These are phyloP conservation scores for Colletotrichum graminicola DNA, from an alignment of 2,329 filamentous ascomycete species.

Conservation along the genomic window DNA sequence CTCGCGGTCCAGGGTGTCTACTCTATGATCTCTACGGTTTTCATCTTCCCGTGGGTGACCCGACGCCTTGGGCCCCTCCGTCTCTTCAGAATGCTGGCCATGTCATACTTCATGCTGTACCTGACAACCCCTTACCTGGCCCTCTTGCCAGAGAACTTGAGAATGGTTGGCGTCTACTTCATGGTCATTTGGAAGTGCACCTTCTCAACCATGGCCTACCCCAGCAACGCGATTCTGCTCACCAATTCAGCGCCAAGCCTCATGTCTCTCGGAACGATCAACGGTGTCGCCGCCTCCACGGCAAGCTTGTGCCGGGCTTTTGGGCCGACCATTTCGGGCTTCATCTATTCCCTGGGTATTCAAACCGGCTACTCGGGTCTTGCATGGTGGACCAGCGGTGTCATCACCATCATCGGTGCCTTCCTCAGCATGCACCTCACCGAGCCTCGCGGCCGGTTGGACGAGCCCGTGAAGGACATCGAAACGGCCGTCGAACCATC, in stretches of 20 bases:
- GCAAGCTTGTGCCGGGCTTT: conserved; percentile 90
- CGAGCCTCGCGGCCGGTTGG: conserved; percentile 65
- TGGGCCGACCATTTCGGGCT: conserved; percentile 87
- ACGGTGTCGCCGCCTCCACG: conserved; percentile 90
- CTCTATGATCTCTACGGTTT: conserved; percentile 86
- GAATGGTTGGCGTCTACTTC: conserved; percentile 80
- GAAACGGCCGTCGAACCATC: conserved; percentile 52
- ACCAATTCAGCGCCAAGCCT: conserved; percentile 89
- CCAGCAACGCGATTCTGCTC: conserved; percentile 88
- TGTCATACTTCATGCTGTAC: conserved; percentile 90
- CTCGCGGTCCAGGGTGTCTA: conserved; percentile 90
- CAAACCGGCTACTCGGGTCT: conserved; percentile 86
- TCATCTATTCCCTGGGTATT: conserved; percentile 85
- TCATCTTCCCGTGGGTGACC: conserved; percentile 85
- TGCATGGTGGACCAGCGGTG: conserved; percentile 91
- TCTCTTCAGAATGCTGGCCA: conserved; percentile 84
- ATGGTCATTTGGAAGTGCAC: conserved; percentile 93
- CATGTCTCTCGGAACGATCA: conserved; percentile 89
- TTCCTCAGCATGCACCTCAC: conserved; percentile 81
- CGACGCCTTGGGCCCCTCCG: conserved; percentile 81
- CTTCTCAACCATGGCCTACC: conserved; percentile 90
- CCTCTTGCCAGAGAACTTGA: conserved; percentile 78
- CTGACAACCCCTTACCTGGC: conserved; percentile 89
- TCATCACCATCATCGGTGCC: conserved; percentile 81
- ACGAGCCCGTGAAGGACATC: conserved; percentile 56